phyloP scores from a whole-genome alignment of 2,329 filamentous ascomycete species.

The Monilinia polystroma region DNA sequence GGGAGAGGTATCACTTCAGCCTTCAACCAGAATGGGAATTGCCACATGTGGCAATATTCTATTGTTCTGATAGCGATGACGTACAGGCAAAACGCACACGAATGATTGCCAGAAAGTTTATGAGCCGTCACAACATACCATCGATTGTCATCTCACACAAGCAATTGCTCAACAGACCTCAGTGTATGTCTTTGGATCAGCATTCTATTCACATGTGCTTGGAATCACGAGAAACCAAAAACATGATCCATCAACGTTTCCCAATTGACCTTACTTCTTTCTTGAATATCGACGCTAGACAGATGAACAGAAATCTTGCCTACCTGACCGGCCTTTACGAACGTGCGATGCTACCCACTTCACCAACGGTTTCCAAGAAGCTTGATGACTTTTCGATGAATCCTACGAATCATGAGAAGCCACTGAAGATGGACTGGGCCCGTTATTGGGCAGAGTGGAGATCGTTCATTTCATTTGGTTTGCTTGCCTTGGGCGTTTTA shows the following conservation, averaged over 20 bases:
- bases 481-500: conserved; percentile 35
- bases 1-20: conserved; percentile 41
- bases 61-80: conserved; percentile 47
- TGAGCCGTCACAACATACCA: conserved; percentile 49
- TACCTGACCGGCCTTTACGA: conserved; percentile 45
- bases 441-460: conserved; percentile 32
- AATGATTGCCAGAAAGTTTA: conserved; percentile 48
- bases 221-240: conserved; percentile 44
- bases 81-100: conserved; percentile 43
- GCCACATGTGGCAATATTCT: conserved; percentile 52
- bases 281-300: conserved; percentile 51
- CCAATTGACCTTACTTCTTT: conserved; percentile 52
- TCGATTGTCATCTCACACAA: conserved; percentile 51
- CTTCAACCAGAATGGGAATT: conserved; percentile 48
- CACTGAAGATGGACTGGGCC: conserved; percentile 28
- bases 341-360: conserved; percentile 23
- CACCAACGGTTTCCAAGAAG: conserved; percentile 23
- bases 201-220: conserved; percentile 50
- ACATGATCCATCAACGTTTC: conserved; percentile 44
- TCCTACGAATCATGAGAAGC: conserved; percentile 32
- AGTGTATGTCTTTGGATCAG: conserved; percentile 43
- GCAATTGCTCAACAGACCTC: conserved; percentile 42
- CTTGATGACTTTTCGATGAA: conserved; percentile 18
- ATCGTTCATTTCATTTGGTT: conserved; percentile 32
- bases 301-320: conserved; percentile 55